A percentile compares a stretch with the other conserved stretches of the same genome.
phyloP scores from a whole-genome alignment of 2,329 filamentous ascomycete genomes.

The Ceratocystiopsis minuta region DNA sequence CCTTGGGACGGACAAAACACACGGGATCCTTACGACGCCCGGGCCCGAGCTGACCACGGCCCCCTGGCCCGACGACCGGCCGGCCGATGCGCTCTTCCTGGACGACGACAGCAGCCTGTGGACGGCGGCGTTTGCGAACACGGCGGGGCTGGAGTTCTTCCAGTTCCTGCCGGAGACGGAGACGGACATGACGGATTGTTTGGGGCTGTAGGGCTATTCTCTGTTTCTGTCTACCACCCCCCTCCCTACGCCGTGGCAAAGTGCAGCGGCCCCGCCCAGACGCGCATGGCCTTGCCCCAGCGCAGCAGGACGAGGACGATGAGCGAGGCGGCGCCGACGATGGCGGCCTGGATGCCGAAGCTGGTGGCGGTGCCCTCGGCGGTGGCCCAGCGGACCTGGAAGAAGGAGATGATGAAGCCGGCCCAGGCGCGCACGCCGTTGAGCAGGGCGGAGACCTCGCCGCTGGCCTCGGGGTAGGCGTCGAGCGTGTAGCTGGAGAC shows the following conservation, averaged over 20 bases:
- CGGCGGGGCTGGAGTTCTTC: no score
- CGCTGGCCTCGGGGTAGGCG: slow-evolving; percentile 34
- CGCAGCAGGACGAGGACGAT: slow-evolving; percentile 12
- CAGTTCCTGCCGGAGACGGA: no score
- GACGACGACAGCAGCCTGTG: no score
- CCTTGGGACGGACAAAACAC: no score
- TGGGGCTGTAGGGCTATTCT: neutral
- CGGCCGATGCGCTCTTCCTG: no score
- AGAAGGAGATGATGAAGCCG: slow-evolving; percentile 33
- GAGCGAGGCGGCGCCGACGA: slow-evolving; percentile 15
- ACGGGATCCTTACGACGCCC: no score
- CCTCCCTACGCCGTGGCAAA: slow-evolving; percentile 13
- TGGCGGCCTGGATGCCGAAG: slow-evolving; percentile 28
- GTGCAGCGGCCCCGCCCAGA: slow-evolving; percentile 16
- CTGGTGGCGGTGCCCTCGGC: slow-evolving; percentile 23
- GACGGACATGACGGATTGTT: neutral
- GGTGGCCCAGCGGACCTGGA: slow-evolving; percentile 31
- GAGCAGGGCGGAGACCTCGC: slow-evolving; percentile 33
- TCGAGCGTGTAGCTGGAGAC: slow-evolving; percentile 34
- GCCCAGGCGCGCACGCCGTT: slow-evolving; percentile 26
- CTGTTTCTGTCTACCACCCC: neutral
- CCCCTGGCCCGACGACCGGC: no score
- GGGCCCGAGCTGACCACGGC: no score
- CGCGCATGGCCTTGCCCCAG: slow-evolving; percentile 16
- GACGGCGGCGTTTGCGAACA: no score